Evolutionary conservation across 2,329 filamentous ascomycete genomes (phyloP), one percentile per base, ranked within the genome.

Genomic region (Lecanicillium sp.): DNA sequence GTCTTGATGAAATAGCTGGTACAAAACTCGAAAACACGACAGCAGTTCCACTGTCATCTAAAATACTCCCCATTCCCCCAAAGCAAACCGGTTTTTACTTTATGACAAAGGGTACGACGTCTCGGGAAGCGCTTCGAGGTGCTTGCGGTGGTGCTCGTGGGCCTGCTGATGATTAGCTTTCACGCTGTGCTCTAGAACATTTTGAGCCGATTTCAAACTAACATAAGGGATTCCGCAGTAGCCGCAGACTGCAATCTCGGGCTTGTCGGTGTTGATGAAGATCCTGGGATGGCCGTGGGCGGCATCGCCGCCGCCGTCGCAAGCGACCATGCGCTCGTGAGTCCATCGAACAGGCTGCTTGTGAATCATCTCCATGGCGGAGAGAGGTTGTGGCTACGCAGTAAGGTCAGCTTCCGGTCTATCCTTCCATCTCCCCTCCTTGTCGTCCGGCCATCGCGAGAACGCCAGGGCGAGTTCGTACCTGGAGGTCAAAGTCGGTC

Each of bases 261-360:
- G 87, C 77, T 96, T 97, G 71, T 98, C 93, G 56, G 87, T 84
- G 72, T 98, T 98, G 79, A 98, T 98, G 67, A 90, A 98, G 70
- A 98, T 86, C 62, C 81, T 81, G 42, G 93, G 93, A 68, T 98
- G 93, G 36, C 93, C 93, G 48, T 87, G 73, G 26, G 90, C 85
- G 38, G 91, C 93, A n/a, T 38, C 40, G 57, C 90, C 90, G 51
- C 91, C 93, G 50, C 93, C 93, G 61, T 97, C 90, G 65, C 93
- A 98, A 37, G 83, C 83, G 44, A 94, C 91, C 41, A 87, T 69
- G 52, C 83, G 80, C 54, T 87, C 79, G 64, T 95, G 84, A 51
- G 84, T 87, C 91, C 93, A 98, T 67, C 81, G 79, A 29, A 98
- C 93, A 17, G 90, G 91, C 69, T 96, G 86, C 74, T 90, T 84